Base-by-base conservation (phyloP, 2,329 filamentous ascomycete genomes). In the Colletotrichum simmondsii region DNA sequence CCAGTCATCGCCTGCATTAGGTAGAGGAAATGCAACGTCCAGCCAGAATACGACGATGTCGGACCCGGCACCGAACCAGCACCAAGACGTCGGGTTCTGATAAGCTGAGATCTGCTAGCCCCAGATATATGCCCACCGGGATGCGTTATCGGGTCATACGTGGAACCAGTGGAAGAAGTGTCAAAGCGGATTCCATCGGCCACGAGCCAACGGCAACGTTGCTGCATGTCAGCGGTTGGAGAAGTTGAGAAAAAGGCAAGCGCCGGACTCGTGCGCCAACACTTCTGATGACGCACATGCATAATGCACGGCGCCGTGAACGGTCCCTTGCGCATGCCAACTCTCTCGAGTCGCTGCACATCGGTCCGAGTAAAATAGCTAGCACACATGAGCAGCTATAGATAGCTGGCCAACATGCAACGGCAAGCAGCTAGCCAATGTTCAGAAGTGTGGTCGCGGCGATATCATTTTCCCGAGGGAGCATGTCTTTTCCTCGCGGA, bases 271-370 rank as follows among this genome's bases (percentile, higher is more conserved):
- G 58, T 52, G 58, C 65, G 49, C 52, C 22, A 53, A 11, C 64
- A 30, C 58, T 37, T 59, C 53, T 6, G 59, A 60, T 72, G 58
- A 72, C 30, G 53, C 65, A 69, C 53, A 12, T 64, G 70, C 42
- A 69, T 64, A 30, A 61, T 69, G 65, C 65, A 72, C 14, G 54
- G 32, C 59, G 65, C 65, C 59, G 70, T 3, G 65, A 69, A 69
- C 32, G 59, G 59, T 28, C 5, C 30, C 24, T 14, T 57, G 11
- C 28, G 12, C n/a, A 52, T 46, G 65, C 37, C 24, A 24, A 56
- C 58, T 54, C 16, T 37, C 46, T 42, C 42, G 53, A 49, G 26
- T 30, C 19, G 28, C 42, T 54, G 24, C 52, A 54, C 11, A 11
- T 54, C 52, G 52, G 52, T 26, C 54, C 54, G 19, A 35, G 54